Base-by-base conservation (phyloP, 2,329 filamentous ascomycete species). In the Phaeosphaeriaceae sp. region DNA sequence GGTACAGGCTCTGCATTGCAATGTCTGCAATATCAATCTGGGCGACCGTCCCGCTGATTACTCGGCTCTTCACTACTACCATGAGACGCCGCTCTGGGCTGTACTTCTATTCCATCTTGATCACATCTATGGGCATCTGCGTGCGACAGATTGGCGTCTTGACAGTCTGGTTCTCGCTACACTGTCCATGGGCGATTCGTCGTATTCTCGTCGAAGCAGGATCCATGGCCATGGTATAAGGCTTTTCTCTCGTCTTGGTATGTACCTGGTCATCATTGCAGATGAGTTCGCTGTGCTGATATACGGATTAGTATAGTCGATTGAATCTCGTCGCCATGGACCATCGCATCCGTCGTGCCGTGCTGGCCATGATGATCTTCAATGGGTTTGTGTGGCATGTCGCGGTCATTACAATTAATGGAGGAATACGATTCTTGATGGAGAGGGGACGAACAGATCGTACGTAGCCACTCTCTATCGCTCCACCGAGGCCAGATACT, bases 221-320 rank as follows among this genome's bases (percentile, higher is more conserved):
- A 11, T 84, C 86, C 82, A 82, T 83, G 68, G 67, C 74, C 2
- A 87, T 88, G 84, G 83, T 88, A 0, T 86, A 85, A 0, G 86
- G 86, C 0, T 85, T 87, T 65, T 81, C 82, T 0, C 60, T 88
- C 15, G 86, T 89, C 1, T 75, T 89, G 1, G 48, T 50, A 35
- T 1, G 26, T 21, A 32, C 17, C 17, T 40, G 8, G 4, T 17
- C 2, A 40, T n/a, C 15, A 7, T 40, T 6, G 35, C n/a, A 8
- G 17, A 40, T n/a, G 30, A 15, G 26, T 28, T 40, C 35, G 15
- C 35, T 4, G 15, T 40, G 35, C 35, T 40, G 8, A 40, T 17
- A 15, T 35, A n/a, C n/a, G 13, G 17, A 13, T 32, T 3, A 50
- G 48, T 89, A 85, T 73, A 88, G 85, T 1, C 80, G 86, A 6